Evolutionary conservation across 805 yeast genomes (phyloP).

Genomic region (Teunomyces cretensis): DNA sequence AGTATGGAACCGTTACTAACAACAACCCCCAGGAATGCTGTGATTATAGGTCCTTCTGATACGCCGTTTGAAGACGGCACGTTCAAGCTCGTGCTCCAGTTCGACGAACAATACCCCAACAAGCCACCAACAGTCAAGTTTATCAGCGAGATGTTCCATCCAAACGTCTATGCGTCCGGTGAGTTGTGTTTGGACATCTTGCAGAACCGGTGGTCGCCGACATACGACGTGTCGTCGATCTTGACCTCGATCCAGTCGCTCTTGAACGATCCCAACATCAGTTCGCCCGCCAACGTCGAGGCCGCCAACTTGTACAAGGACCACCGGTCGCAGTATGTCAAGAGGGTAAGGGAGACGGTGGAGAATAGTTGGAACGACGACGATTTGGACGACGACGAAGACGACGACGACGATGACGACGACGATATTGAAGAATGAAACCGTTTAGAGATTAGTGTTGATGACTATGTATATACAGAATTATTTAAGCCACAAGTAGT

Average conservation of each 20-base stretch:
- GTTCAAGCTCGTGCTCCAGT: constrained; percentile 78
- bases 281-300: constrained; percentile 96
- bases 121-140: constrained; percentile 94
- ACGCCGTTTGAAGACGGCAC: constrained; percentile 99
- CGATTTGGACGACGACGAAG: constrained; percentile 57
- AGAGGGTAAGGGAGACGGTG: constrained; percentile 91
- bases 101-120: constrained; percentile 96
- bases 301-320: constrained; percentile 95
- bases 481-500: constrained; percentile 49
- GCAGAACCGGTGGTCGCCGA: constrained; percentile 98
- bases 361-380: constrained; percentile 93
- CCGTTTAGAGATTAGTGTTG: background rate
- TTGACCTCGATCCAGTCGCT: constrained; percentile 89
- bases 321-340: constrained; percentile 88
- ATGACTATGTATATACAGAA: background rate
- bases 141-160: constrained; percentile 94
- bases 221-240: constrained; percentile 95
- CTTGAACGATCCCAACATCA: constrained; percentile 92
- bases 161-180: constrained; percentile 94
- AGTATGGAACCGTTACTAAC: constrained; percentile 4
- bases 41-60: constrained; percentile 94
- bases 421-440: constrained; percentile 1
- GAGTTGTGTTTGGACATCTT: constrained; percentile 93
- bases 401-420: constrained; percentile 29
- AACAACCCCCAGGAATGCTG: constrained; percentile 63